phyloP scores from a whole-genome alignment of 345 rosid genomes.

The Rhodomyrtus tomentosa region DNA sequence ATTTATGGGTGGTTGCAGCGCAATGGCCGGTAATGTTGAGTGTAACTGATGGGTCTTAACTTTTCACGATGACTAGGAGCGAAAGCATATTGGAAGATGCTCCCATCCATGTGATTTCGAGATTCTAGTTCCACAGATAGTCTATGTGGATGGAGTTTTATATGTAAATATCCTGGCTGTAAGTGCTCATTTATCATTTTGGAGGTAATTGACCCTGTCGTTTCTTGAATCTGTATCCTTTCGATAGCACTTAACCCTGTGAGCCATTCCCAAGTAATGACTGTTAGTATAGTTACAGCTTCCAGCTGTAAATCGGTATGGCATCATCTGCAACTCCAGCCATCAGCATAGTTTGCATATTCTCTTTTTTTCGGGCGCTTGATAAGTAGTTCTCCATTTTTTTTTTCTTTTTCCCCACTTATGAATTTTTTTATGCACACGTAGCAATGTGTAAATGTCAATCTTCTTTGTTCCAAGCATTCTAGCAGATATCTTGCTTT shows the following conservation, averaged over 20 bases:
- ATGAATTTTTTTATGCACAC: not conserved
- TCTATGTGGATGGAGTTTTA: not conserved
- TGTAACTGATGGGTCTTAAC: not conserved
- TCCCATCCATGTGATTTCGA: not conserved
- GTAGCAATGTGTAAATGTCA: not conserved
- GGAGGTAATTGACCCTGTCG: not conserved
- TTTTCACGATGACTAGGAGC: not conserved
- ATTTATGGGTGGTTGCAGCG: not conserved
- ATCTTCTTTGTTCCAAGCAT: not conserved
- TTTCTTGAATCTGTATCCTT: not conserved
- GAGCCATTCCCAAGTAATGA: not conserved
- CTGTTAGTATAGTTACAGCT: not conserved
- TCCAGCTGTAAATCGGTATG: not conserved
- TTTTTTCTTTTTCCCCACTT: not conserved
- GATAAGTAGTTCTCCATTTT: not conserved
- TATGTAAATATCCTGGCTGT: not conserved
- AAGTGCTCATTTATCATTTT: not conserved
- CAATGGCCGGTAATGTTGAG: not conserved
- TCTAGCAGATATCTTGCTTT: not conserved
- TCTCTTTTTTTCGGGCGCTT: not conserved
- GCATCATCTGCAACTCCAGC: not conserved
- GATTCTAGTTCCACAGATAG: not conserved
- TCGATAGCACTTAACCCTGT: not conserved
- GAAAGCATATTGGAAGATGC: not conserved
- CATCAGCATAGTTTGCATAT: not conserved